Conservation (phyloP, 441 rosid species). For the Erodium trifolium region DNA sequence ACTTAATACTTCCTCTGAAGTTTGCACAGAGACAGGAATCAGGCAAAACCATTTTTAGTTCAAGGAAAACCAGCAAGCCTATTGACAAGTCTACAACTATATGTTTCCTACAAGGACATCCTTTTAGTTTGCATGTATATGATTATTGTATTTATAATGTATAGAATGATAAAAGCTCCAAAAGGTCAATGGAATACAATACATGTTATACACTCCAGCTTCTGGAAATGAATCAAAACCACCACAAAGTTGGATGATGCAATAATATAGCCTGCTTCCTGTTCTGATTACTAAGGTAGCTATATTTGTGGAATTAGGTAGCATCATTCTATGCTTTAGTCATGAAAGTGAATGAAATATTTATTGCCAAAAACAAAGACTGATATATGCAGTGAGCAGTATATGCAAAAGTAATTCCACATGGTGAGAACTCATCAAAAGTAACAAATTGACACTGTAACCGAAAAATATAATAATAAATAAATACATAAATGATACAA, state of each 20-base stretch:
- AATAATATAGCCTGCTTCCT: neutral
- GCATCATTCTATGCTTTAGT: neutral
- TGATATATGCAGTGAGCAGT: neutral
- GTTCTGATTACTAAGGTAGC: neutral
- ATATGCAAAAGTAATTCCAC: neutral
- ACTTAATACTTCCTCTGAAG: neutral
- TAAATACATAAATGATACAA: neutral
- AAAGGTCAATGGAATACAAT: neutral
- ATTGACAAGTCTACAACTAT: neutral
- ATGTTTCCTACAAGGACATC: neutral
- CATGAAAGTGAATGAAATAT: neutral
- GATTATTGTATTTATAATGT: neutral
- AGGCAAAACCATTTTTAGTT: neutral
- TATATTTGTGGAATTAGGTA: neutral
- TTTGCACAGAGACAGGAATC: neutral
- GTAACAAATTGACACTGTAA: neutral
- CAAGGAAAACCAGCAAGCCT: neutral
- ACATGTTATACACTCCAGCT: neutral
- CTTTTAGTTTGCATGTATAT: neutral
- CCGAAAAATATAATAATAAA: neutral
- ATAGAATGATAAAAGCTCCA: neutral
- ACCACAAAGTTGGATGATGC: neutral
- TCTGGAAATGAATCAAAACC: neutral
- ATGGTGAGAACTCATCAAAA: too few relatives aligned
- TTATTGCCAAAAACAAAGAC: neutral